A percentile compares a stretch with the other conserved stretches of the same genome.
Conservation (phyloP, 495 filamentous ascomycete species). For the Neurospora intermedia region DNA sequence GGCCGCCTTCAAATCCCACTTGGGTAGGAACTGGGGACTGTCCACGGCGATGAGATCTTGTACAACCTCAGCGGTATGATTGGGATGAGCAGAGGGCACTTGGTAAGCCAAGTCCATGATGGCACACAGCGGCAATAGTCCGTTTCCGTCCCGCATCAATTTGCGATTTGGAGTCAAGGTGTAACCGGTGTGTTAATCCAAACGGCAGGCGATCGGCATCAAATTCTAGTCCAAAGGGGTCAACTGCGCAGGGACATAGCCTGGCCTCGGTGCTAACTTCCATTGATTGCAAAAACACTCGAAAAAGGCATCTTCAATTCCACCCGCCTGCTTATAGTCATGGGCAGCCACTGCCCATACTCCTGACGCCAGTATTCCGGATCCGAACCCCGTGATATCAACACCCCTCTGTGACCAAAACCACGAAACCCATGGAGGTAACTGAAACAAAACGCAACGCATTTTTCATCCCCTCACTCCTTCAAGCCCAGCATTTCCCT, state of each 20-base stretch:
- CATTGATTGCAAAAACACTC: background rate
- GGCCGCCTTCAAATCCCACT: background rate
- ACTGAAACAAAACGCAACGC: background rate
- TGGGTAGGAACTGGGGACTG: background rate
- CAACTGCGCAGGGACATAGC: background rate
- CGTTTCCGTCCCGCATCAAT: background rate
- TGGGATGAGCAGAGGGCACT: background rate
- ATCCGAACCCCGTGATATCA: background rate
- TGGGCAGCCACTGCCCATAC: background rate
- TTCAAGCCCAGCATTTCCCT: slow-evolving; percentile 47
- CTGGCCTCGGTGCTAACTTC: background rate
- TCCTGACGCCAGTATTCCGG: background rate
- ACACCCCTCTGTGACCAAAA: background rate
- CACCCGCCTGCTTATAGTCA: background rate
- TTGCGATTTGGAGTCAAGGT: background rate
- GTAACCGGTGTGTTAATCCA: background rate
- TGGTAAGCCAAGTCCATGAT: background rate
- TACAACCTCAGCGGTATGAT: background rate
- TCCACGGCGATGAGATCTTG: background rate
- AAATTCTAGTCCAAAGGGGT: background rate
- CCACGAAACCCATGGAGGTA: background rate
- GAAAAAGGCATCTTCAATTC: background rate
- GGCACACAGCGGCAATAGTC: background rate
- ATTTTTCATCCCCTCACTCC: background rate
- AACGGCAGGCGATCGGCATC: background rate